Evolutionary conservation across 441 rosid genomes (phyloP), one percentile per base, ranked within the genome.

Genomic region (Euphorbia corollata): DNA sequence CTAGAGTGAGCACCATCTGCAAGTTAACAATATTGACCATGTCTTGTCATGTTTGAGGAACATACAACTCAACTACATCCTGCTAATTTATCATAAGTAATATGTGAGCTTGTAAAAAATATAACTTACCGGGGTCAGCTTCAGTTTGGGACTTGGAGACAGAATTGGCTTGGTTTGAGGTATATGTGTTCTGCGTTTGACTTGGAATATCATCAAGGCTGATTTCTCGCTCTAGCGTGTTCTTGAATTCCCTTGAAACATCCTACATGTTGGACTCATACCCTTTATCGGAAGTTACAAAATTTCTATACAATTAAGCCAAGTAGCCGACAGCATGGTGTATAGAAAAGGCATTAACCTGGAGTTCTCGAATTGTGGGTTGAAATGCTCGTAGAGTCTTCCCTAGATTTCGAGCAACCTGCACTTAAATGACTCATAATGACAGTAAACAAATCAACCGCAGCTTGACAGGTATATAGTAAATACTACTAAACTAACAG

Each of bases 381-480:
- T 93, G 97, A 82, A 91, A 91, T 59, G 79, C 81, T 48, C 97
- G 96, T 47, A 91, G 76, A 54, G 96, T 91, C 76, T 89, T 91
- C 67, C 99, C 99, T 61, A 91, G 79, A 78, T 82, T 93, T 66
- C 96, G 81, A 30, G 99, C 99, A 53, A 91, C 96, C 99, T 91
- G 87, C 77, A 81, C 4, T 11, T 61, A 47, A 23, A 68, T 5
- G 43, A 69, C 41, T 36, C n/a, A 61, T 36, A 65, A 63, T 0
- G 6, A 70, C 23, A 68, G 23, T 57, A 50, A 61, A 20, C 54
- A 56, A 61, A 16, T 39, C 10, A 6, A 15, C 13, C 6, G 61
- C 19, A 50, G 11, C 23, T 18, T 16, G 6, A 54, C 32, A 60
- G 71, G 61, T 7, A 11, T 8, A 1, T 12, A 13, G 61, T 32